A percentile compares a stretch with the other conserved stretches of the same genome.
These are phyloP conservation scores for Lyophyllum decastes DNA, from an alignment of 768 basidiomycete species.

Conservation along the genomic window DNA sequence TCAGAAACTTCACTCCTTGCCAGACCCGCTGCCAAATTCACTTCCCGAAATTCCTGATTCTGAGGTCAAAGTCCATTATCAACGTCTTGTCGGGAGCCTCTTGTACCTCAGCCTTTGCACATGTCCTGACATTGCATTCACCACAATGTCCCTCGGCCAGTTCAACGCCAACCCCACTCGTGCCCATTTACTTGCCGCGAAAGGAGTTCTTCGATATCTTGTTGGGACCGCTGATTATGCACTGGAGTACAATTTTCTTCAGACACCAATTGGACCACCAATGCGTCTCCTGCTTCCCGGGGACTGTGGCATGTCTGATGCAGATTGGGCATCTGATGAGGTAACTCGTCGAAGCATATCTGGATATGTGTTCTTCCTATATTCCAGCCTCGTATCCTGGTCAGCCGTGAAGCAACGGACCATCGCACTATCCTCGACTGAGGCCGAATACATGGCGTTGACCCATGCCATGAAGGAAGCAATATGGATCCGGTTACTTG, in stretches of 20 bases:
- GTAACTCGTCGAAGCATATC: background rate
- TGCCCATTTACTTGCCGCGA: conserved; percentile 29
- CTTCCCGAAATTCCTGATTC: too few relatives aligned
- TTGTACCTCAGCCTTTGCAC: conserved; percentile 32
- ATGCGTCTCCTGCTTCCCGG: background rate
- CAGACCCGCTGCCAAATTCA: background rate
- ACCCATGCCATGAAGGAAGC: background rate
- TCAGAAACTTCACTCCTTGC: background rate
- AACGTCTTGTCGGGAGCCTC: conserved; percentile 23
- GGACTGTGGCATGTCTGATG: background rate
- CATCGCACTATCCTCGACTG: background rate
- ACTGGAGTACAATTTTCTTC: background rate
- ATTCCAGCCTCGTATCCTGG: background rate
- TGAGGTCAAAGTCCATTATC: too few relatives aligned
- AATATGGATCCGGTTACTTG: conserved; percentile 12
- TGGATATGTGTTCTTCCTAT: background rate
- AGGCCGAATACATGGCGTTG: background rate
- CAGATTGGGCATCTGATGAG: background rate
- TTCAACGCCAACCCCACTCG: conserved; percentile 27
- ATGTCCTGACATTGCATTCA: conserved; percentile 34
- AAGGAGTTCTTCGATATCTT: conserved; percentile 34
- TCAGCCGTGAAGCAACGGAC: background rate
- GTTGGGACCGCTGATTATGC: background rate
- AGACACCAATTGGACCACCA: background rate
- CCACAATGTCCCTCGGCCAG: conserved; percentile 29